Evolutionary conservation across 495 filamentous ascomycete genomes (phyloP), one percentile per base, ranked within the genome.

Genomic region (Pyrenula aspistea): DNA sequence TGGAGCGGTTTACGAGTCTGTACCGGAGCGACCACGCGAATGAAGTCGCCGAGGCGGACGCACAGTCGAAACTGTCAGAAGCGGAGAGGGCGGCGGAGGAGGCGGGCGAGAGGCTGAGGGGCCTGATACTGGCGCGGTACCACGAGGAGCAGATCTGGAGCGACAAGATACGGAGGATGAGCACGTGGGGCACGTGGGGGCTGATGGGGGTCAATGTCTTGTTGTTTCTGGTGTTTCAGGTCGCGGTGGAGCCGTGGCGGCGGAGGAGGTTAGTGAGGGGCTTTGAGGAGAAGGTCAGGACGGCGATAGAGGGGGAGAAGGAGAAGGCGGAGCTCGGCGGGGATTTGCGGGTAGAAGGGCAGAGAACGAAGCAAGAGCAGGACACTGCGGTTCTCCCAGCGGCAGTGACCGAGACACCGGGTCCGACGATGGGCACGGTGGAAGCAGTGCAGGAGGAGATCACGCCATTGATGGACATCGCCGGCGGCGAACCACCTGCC

Each of bases 131-230:
- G 25, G 84, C 84, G 24, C 83, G 93, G 24, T 98, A 98, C 71
- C 93, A 98, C 71, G 93, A 98, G 70, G 93, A 98, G 71, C 93
- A 98, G 75, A 95, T 98, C 51, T 98, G 93, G 93, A 92, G 87
- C 62, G 93, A 98, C 65, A 93, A 95, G 65, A 98, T 98, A 66
- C 79, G 93, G 49, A 76, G 93, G 57, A 95, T 96, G 81, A 89
- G 84, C 62, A 97, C 93, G 2, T 98, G 93, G 93, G 91, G 93
- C 22, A 98, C 93, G 1, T 96, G 94, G 85, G 93, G 93, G 0
- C 71, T 98, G 61, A 97, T 98, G 93, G 91, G 93, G 4, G 79
- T 97, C 49, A 98, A 98, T 63, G 85, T 97, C 2, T 68, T 97
- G 47, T 67, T 98, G 47, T 91, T 98, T 67, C 68, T 98, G 49